A percentile compares a stretch with the other conserved stretches of the same genome.
These are phyloP conservation scores for Talaromyces verruculosus DNA, from an alignment of 2,329 filamentous ascomycete species.

Conservation along the genomic window DNA sequence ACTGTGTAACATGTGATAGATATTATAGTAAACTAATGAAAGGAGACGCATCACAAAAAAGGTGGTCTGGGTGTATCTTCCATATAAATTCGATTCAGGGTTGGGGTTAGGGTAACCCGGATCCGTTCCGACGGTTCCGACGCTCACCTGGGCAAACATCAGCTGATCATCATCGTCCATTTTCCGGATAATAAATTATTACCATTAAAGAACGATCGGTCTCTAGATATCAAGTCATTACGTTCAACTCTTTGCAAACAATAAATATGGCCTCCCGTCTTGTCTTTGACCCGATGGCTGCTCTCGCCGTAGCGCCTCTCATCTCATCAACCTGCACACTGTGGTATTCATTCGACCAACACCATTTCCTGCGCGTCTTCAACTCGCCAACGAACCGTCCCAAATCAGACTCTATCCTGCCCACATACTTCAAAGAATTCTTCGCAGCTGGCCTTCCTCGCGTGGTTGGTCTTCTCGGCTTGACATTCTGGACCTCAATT, in stretches of 20 bases:
- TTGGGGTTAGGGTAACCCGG: not conserved
- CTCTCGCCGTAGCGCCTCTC: conserved; percentile 48
- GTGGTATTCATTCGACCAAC: conserved; percentile 47
- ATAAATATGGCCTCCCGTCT: conserved; percentile 15
- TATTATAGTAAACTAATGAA: not conserved
- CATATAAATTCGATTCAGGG: not conserved
- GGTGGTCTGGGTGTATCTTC: too few species aligned
- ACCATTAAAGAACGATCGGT: not conserved
- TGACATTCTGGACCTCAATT: conserved; percentile 21
- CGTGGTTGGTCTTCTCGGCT: conserved; percentile 37
- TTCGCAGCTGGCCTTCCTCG: conserved; percentile 40
- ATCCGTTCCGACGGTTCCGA: not conserved
- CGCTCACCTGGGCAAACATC: not conserved
- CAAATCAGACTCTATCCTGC: conserved; percentile 36
- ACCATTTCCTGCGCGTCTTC: conserved; percentile 27
- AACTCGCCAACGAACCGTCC: conserved; percentile 23
- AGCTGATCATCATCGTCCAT: not conserved
- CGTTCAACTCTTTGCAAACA: too few species aligned
- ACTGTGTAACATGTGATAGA: not conserved
- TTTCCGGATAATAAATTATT: too few species aligned
- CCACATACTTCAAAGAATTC: conserved; percentile 47
- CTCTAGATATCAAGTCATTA: not conserved
- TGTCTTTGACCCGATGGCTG: conserved; percentile 14
- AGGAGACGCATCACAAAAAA: not conserved
- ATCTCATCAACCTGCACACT: conserved; percentile 51